phyloP scores from a whole-genome alignment of 371 early-diverging fungal genomes.

The Mortierella sp. region DNA sequence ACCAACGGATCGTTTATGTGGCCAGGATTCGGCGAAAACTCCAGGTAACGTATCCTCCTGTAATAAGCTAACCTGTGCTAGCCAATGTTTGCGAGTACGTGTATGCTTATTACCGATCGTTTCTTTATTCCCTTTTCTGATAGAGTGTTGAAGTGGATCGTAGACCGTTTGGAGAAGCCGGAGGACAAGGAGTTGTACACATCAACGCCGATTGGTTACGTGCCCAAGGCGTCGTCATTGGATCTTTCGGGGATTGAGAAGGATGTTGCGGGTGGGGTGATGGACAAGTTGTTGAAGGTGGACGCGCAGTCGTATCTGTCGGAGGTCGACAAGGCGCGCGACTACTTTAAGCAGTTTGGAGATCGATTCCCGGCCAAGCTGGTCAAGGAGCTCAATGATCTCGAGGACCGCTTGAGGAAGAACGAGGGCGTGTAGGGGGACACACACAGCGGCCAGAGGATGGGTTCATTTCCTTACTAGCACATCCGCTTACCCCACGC shows the following conservation, averaged over 20 bases:
- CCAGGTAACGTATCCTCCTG: conserved; percentile 27
- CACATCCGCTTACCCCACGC: neutral
- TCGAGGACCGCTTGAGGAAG: conserved; percentile 52
- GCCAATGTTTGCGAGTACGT: neutral
- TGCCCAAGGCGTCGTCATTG: conserved; percentile 54
- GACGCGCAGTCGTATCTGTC: conserved; percentile 49
- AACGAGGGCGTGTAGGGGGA: conserved; percentile 27
- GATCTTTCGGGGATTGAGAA: conserved; percentile 58
- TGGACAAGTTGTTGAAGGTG: conserved; percentile 58
- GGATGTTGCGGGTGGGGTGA: conserved; percentile 42
- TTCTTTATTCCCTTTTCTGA: neutral
- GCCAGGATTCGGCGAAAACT: conserved; percentile 63
- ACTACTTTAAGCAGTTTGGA: conserved; percentile 59
- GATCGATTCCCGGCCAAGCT: conserved; percentile 57
- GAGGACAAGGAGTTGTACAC: conserved; percentile 47
- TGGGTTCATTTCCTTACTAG: neutral
- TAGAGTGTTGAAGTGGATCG: conserved; percentile 63
- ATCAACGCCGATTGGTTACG: conserved; percentile 61
- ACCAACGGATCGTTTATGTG: conserved; percentile 57
- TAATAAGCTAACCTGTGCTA: neutral
- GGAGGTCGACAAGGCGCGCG: conserved; percentile 57
- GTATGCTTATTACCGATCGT: neutral
- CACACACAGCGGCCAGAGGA: neutral
- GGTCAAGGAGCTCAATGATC: conserved; percentile 56
- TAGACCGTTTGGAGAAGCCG: conserved; percentile 57